Evolutionary conservation across 2,329 filamentous ascomycete genomes (phyloP).

Genomic region (Thielaviopsis musarum): DNA sequence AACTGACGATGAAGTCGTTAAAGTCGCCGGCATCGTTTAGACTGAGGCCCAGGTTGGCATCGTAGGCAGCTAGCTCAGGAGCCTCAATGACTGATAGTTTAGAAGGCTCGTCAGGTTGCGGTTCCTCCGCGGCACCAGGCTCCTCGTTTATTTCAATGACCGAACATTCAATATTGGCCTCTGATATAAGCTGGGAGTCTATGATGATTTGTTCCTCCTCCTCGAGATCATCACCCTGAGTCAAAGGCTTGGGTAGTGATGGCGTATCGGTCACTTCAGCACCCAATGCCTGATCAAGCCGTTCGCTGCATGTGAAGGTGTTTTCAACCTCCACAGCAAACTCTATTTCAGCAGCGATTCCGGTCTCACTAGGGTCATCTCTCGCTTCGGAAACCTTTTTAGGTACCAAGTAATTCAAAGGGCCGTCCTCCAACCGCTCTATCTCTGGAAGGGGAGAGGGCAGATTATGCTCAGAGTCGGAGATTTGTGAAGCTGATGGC

Average conservation of each 20-base stretch:
- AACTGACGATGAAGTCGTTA: slow-evolving; percentile 7
- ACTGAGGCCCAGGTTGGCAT: neutral
- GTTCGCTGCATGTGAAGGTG: neutral
- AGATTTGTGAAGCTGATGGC: neutral
- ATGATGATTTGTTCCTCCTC: neutral
- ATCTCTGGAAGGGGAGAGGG: neutral
- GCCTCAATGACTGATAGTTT: neutral
- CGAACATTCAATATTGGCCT: neutral
- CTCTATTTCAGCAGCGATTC: neutral
- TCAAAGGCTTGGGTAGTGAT: no score
- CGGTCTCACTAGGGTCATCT: neutral
- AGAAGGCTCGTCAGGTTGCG: neutral
- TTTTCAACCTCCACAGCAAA: neutral
- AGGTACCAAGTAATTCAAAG: neutral
- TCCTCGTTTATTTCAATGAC: neutral
- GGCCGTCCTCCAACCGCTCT: neutral
- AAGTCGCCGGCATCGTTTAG: neutral
- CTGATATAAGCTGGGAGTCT: neutral
- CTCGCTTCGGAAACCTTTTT: neutral
- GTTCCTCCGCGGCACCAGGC: neutral
- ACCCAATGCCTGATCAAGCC: no score
- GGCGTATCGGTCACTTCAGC: no score
- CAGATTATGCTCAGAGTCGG: neutral
- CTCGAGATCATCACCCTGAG: neutral
- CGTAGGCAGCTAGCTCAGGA: neutral